phyloP scores from a whole-genome alignment of 192 early-diverging fungal genomes.

The Gaertneriomyces semiglobifer region DNA sequence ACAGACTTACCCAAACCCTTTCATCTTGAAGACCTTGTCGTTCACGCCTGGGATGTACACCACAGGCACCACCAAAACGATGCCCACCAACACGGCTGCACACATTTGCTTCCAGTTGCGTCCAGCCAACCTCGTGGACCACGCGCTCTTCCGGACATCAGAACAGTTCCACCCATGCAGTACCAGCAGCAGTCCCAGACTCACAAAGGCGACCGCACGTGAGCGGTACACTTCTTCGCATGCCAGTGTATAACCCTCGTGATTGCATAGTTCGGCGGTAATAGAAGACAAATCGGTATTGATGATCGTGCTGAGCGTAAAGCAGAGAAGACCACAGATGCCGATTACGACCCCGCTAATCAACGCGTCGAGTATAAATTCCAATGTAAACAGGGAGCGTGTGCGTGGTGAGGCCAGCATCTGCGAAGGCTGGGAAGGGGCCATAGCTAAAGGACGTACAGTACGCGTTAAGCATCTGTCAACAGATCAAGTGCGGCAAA shows the following conservation, averaged over 20 bases:
- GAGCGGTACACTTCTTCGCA: slow-evolving; percentile 72
- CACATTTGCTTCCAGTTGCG: not conserved
- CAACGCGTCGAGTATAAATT: slow-evolving; percentile 8
- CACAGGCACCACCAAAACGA: slow-evolving; percentile 48
- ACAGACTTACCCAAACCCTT: slow-evolving; percentile 36
- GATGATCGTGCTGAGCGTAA: not conserved
- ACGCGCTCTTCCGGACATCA: slow-evolving; percentile 21
- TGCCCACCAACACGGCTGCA: slow-evolving; percentile 37
- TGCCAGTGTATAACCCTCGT: slow-evolving; percentile 41
- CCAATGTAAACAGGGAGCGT: slow-evolving; percentile 10
- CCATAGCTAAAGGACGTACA: too few relatives aligned
- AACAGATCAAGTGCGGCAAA: too few relatives aligned
- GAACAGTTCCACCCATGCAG: slow-evolving; percentile 75
- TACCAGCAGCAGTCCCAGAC: slow-evolving; percentile 64
- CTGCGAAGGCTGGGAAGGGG: not conserved
- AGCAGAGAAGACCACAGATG: not conserved
- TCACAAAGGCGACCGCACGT: slow-evolving; percentile 66
- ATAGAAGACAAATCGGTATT: not conserved
- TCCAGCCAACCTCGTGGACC: not conserved
- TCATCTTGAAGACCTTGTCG: slow-evolving; percentile 52
- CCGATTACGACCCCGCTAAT: slow-evolving; percentile 29
- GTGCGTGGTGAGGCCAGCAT: slow-evolving; percentile 8
- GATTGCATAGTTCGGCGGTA: slow-evolving; percentile 9
- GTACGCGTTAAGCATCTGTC: too few relatives aligned
- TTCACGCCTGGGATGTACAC: slow-evolving; percentile 69